Evolutionary conservation across 23 red algal species (phyloP).

Genomic region (Gracilariopsis chorda): DNA sequence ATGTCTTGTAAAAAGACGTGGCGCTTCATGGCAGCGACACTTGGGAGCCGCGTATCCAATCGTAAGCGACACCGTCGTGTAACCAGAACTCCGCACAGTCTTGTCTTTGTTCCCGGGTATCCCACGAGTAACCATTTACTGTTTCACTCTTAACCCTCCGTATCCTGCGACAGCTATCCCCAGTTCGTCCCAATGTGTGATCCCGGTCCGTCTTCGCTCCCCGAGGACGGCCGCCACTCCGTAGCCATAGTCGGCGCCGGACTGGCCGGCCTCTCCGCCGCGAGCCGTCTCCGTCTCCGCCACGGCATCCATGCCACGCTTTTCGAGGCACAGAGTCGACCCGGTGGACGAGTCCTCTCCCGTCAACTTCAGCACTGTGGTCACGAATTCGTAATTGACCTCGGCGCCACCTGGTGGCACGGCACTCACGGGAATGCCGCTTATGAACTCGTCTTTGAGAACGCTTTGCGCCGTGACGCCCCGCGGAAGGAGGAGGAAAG

Average conservation of each 20-base stretch:
- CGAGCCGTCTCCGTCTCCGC: not conserved
- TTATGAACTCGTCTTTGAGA: not conserved
- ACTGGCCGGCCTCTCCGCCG: slow-evolving; percentile 23
- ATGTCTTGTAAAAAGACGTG: too few relatives aligned
- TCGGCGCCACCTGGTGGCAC: slow-evolving; percentile 56
- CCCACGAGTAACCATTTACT: too few relatives aligned
- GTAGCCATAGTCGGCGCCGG: slow-evolving; percentile 44
- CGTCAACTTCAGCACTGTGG: not conserved
- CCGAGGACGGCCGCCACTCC: too few relatives aligned
- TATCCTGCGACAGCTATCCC: too few relatives aligned
- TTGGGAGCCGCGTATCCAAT: too few relatives aligned
- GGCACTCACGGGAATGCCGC: slow-evolving; percentile 41
- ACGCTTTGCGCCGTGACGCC: not conserved
- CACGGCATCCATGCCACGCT: not conserved
- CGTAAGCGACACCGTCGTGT: too few relatives aligned
- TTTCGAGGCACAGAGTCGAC: slow-evolving; percentile 21
- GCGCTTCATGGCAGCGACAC: too few relatives aligned
- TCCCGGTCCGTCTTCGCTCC: too few relatives aligned
- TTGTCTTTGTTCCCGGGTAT: too few relatives aligned
- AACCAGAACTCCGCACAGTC: too few relatives aligned
- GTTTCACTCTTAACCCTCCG: too few relatives aligned
- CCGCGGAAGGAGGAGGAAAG: not conserved
- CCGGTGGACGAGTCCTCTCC: slow-evolving; percentile 26
- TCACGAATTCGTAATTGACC: not conserved
- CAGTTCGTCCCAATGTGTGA: too few relatives aligned